Percentiles rank a stretch among this genome's conserved stretches.
These are phyloP conservation scores for Cymbidium sinense DNA, from an alignment of 106 monocot genomes.

Conservation along the genomic window DNA sequence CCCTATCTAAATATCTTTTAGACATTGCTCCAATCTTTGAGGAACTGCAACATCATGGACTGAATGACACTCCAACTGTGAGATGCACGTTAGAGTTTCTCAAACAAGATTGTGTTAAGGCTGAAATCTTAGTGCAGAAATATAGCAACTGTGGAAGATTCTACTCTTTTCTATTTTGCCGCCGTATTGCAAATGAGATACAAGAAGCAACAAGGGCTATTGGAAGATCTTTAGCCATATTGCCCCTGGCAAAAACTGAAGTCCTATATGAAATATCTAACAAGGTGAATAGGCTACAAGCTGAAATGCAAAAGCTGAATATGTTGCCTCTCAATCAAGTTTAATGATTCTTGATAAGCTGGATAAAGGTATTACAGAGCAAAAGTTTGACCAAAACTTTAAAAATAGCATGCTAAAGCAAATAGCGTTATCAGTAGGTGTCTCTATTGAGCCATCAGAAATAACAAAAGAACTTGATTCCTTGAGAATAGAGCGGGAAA, in stretches of 20 bases:
- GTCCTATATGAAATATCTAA: conserved; percentile 14
- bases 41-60: conserved; percentile 12
- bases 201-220: conserved; percentile 18
- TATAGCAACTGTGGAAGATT: conserved; percentile 13
- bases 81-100: conserved; percentile 17
- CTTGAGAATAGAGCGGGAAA: conserved; percentile 19
- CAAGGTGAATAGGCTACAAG: conserved; percentile 13
- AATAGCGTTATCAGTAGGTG: conserved; percentile 19
- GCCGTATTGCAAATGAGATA: conserved; percentile 14
- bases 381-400: conserved; percentile 14
- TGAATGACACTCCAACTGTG: conserved; percentile 16
- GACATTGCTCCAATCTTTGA: conserved; percentile 15
- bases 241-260: conserved; percentile 20
- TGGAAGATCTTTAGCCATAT: conserved; percentile 21
- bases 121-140: conserved; percentile 13
- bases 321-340: conserved; percentile 14
- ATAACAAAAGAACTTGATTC: conserved; percentile 15
- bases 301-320: conserved; percentile 17
- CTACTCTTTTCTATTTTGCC: conserved; percentile 13
- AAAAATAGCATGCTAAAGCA: conserved; percentile 21
- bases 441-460: conserved; percentile 17
- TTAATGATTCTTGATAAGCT: conserved; percentile 14
- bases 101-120: conserved; percentile 11
- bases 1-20: conserved; percentile 17
- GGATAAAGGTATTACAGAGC: conserved; percentile 13